phyloP scores from a whole-genome alignment of 1,139 yeast genomes.

The Debaryomyces singareniensis region DNA sequence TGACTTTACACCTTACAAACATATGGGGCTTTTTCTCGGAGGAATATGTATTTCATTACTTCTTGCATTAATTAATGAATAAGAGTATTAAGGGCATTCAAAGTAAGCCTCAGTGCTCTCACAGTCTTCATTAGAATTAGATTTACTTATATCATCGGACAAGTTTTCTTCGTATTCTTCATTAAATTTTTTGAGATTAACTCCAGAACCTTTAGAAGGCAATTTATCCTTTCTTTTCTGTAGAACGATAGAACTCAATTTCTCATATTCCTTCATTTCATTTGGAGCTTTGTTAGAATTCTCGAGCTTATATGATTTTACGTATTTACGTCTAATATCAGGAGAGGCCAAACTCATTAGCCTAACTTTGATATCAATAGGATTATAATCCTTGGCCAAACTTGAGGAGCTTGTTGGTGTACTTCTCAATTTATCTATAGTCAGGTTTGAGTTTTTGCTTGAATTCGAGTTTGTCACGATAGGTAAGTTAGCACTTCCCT shows the following conservation, averaged over 20 bases:
- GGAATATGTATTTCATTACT: not conserved
- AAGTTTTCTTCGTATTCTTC: too few species aligned
- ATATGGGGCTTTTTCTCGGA: slow-evolving; percentile 1
- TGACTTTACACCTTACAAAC: not conserved
- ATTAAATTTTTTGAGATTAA: too few species aligned
- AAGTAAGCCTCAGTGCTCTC: slow-evolving; percentile 5
- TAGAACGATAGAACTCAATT: too few species aligned
- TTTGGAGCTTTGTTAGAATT: not conserved
- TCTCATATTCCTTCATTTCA: slow-evolving; percentile 1
- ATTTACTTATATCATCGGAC: not conserved
- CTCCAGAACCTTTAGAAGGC: too few species aligned
- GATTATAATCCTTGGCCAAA: not conserved
- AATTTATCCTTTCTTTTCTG: too few species aligned
- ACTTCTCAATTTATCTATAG: slow-evolving; percentile 35
- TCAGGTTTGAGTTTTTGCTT: slow-evolving; percentile 29
- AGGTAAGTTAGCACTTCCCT: slow-evolving; percentile 31
- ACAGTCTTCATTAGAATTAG: slow-evolving; percentile 1
- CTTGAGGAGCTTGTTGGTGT: slow-evolving; percentile 2
- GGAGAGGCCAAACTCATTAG: slow-evolving; percentile 8
- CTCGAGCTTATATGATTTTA: slow-evolving; percentile 3
- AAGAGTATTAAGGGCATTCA: slow-evolving; percentile 4
- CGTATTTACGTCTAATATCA: slow-evolving; percentile 11
- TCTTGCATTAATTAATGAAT: not conserved
- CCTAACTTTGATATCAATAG: slow-evolving; percentile 5
- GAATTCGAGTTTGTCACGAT: slow-evolving; percentile 24